phyloP scores from a whole-genome alignment of 495 filamentous ascomycete species.

The Immersiella caudata region DNA sequence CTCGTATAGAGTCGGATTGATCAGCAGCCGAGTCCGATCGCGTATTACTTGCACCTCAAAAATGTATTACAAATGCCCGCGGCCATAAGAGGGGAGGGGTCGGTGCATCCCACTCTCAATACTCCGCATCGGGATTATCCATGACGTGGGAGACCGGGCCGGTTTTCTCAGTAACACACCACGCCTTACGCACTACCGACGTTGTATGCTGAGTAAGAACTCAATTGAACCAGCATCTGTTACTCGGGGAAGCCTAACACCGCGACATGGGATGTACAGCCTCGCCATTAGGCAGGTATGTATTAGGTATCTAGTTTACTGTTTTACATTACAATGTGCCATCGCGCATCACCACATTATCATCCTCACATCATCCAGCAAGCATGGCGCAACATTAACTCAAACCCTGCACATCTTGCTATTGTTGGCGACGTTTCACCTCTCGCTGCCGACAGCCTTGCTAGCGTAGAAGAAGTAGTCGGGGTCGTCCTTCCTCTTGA shows the following conservation, averaged over 20 bases:
- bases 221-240: background rate
- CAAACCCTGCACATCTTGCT: conserved; percentile 37
- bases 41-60: background rate
- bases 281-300: too few relatives aligned
- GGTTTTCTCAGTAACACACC: background rate
- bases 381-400: background rate
- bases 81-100: background rate
- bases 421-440: conserved; percentile 28
- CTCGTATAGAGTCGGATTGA: background rate
- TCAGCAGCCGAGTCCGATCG: background rate
- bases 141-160: background rate
- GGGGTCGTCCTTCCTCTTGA: conserved; percentile 60
- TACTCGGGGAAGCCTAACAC: background rate
- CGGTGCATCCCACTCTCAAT: background rate
- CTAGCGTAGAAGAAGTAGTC: conserved; percentile 53
- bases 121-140: background rate
- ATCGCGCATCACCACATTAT: background rate
- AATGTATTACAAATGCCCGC: background rate
- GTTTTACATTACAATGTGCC: too few relatives aligned
- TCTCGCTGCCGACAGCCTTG: conserved; percentile 51
- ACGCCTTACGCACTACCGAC: background rate
- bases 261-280: too few relatives aligned
- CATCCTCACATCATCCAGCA: background rate
- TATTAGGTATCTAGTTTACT: too few relatives aligned
- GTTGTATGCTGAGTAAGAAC: background rate